Percentiles rank a stretch among this genome's conserved stretches.
Evolutionary conservation across 495 filamentous ascomycete species (phyloP).

Genomic region (Geoglossum glabrum): DNA sequence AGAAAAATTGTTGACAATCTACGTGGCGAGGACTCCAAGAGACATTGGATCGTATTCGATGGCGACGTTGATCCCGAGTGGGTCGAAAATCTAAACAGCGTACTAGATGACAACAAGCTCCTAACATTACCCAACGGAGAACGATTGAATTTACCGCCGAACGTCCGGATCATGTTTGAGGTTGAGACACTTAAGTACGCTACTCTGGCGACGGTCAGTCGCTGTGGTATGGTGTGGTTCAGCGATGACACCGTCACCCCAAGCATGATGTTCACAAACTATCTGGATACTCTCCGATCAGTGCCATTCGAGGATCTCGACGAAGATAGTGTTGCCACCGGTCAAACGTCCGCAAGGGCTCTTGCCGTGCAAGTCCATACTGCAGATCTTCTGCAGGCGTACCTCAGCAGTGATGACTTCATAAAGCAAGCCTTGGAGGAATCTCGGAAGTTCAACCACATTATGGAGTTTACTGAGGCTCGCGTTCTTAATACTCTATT

Average conservation of each 20-base stretch:
- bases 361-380: slow-evolving; percentile 56
- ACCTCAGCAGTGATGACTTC: slow-evolving; percentile 58
- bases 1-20: slow-evolving; percentile 98
- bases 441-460: slow-evolving; percentile 65
- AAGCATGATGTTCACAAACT: slow-evolving; percentile 80
- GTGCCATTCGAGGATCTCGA: slow-evolving; percentile 84
- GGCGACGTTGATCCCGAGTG: slow-evolving; percentile 97
- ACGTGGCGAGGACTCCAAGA: slow-evolving; percentile 83
- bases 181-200: slow-evolving; percentile 97
- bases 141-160: slow-evolving; percentile 77
- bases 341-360: slow-evolving; percentile 56
- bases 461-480: slow-evolving; percentile 91
- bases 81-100: slow-evolving; percentile 99
- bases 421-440: slow-evolving; percentile 53
- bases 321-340: slow-evolving; percentile 65
- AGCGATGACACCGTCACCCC: slow-evolving; percentile 90
- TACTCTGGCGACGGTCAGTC: slow-evolving; percentile 88
- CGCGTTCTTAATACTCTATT: slow-evolving; percentile 85
- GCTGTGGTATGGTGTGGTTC: slow-evolving; percentile 99
- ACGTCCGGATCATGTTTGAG: slow-evolving; percentile 98
- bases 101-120: slow-evolving; percentile 95
- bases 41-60: slow-evolving; percentile 98
- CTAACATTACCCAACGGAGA: slow-evolving; percentile 94
- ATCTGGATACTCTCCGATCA: slow-evolving; percentile 61
- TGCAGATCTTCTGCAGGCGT: slow-evolving; percentile 54